A percentile compares a stretch with the other conserved stretches of the same genome.
These are phyloP conservation scores for Lentinula boryana DNA, from an alignment of 768 basidiomycete species.

Conservation along the genomic window DNA sequence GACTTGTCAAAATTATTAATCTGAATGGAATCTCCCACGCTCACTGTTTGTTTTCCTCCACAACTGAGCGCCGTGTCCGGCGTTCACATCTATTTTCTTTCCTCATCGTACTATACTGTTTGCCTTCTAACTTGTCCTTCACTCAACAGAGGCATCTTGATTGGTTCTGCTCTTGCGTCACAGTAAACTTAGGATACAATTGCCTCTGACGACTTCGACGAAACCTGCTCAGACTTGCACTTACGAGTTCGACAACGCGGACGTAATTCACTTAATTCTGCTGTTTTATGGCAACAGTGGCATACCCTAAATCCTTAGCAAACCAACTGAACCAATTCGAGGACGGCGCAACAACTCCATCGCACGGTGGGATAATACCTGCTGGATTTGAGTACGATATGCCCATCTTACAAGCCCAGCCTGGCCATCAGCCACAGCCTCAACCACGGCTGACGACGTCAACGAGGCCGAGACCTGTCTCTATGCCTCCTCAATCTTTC, in stretches of 20 bases:
- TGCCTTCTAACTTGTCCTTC: background rate
- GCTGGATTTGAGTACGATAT: slow-evolving; percentile 64
- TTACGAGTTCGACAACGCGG: background rate
- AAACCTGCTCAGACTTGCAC: background rate
- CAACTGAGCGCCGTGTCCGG: background rate
- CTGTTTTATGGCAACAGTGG: slow-evolving; percentile 26
- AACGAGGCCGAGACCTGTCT: slow-evolving; percentile 57
- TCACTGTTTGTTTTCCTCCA: background rate
- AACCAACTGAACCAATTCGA: slow-evolving; percentile 44
- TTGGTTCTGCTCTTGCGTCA: background rate
- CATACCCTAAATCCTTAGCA: slow-evolving; percentile 44
- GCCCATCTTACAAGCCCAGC: slow-evolving; percentile 37
- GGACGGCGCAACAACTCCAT: slow-evolving; percentile 39
- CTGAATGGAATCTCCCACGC: background rate
- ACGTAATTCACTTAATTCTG: background rate
- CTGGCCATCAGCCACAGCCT: slow-evolving; percentile 13
- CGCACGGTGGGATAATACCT: slow-evolving; percentile 48
- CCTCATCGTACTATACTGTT: background rate
- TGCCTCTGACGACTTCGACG: background rate
- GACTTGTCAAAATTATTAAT: background rate
- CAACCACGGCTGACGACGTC: slow-evolving; percentile 23
- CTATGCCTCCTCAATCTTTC: slow-evolving; percentile 67
- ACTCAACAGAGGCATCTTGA: background rate
- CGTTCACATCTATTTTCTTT: background rate
- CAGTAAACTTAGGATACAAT: background rate